These are phyloP conservation scores for Macrocybe gigantea DNA, from an alignment of 768 basidiomycete species.

Conservation along the genomic window DNA sequence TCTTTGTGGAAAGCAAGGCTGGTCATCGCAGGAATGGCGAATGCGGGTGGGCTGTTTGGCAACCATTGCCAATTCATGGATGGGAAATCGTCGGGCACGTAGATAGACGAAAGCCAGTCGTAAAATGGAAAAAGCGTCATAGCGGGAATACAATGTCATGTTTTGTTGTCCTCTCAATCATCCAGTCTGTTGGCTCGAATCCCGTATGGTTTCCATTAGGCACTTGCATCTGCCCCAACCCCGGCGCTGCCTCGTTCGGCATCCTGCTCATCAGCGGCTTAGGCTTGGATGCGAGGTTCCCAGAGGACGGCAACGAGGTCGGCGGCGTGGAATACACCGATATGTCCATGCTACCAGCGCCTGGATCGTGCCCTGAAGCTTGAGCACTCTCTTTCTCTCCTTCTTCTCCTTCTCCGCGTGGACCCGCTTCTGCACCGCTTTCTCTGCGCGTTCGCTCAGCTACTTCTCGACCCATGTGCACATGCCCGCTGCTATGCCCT, in stretches of 20 bases:
- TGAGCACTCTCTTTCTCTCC: slow-evolving; percentile 15
- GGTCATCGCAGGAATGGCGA: no score
- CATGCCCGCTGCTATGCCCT: slow-evolving; percentile 24
- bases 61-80: no score
- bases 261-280: slow-evolving; percentile 24
- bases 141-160: no score
- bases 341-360: slow-evolving; percentile 7
- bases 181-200: no score
- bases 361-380: slow-evolving; percentile 19
- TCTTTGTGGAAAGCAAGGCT: no score
- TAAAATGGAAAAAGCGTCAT: no score
- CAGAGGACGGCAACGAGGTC: slow-evolving; percentile 26
- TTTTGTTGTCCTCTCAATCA: no score
- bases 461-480: slow-evolving; percentile 38
- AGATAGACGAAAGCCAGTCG: no score
- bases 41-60: no score
- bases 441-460: slow-evolving; percentile 23
- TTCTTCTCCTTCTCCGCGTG: no score
- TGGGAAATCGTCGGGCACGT: no score
- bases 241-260: slow-evolving; percentile 19
- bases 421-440: no score
- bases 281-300: slow-evolving; percentile 18
- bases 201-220: not conserved
- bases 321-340: slow-evolving; percentile 33
- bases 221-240: slow-evolving; percentile 2